Evolutionary conservation across 306 rosid genomes (phyloP).

Genomic region (Malus asiatica): DNA sequence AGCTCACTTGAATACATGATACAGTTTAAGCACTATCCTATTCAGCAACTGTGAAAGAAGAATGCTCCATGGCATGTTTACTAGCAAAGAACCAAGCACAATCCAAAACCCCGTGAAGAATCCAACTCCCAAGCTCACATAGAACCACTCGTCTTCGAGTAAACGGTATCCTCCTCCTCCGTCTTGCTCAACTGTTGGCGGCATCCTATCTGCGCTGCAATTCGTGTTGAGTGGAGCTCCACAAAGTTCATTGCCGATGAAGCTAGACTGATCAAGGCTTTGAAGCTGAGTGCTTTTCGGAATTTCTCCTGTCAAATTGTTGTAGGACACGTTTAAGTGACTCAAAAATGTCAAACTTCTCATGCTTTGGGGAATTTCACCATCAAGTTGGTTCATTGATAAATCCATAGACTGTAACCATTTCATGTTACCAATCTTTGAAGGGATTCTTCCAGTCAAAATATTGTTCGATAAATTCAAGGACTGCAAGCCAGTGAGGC

Average conservation of each 20-base stretch:
- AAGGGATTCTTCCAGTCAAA: not conserved
- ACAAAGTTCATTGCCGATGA: not conserved
- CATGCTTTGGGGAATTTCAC: slow-evolving; percentile 7
- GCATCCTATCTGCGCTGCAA: not conserved
- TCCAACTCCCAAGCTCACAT: slow-evolving; percentile 13
- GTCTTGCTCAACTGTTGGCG: not conserved
- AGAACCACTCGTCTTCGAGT: not conserved
- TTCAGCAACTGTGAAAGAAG: not conserved
- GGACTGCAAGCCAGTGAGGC: not conserved
- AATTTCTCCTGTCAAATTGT: slow-evolving; percentile 1
- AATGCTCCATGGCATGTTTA: slow-evolving; percentile 6
- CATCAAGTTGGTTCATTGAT: not conserved
- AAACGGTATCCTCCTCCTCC: slow-evolving; percentile 3
- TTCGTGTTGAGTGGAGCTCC: not conserved
- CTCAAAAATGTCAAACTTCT: not conserved
- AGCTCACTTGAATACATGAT: not conserved
- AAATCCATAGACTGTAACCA: slow-evolving; percentile 7
- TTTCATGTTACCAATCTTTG: not conserved
- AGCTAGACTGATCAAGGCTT: not conserved
- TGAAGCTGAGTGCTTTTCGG: slow-evolving; percentile 12
- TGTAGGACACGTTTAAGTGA: slow-evolving; percentile 14
- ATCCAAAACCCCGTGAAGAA: slow-evolving; percentile 6
- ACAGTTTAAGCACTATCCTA: not conserved
- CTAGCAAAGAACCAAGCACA: not conserved
- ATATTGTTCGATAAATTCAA: slow-evolving; percentile 4